Conservation (phyloP, 768 basidiomycete species). For the Boletus rex-veris region DNA sequence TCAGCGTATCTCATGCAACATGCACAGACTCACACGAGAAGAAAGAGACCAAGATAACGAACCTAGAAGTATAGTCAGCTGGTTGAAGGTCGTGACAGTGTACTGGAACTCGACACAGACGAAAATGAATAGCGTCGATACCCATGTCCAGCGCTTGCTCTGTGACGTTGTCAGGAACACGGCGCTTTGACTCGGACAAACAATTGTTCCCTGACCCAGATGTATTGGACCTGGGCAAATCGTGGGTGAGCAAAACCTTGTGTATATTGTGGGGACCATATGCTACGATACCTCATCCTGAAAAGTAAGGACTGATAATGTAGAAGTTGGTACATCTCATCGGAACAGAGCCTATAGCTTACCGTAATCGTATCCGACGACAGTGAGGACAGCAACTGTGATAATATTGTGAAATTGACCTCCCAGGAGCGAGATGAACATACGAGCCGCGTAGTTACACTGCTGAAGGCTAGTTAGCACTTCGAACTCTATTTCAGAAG, state of each 20-base stretch:
- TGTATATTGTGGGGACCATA: neutral
- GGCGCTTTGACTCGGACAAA: neutral
- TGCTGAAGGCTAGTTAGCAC: neutral
- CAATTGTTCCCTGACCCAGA: neutral
- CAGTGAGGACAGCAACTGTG: neutral
- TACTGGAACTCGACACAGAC: neutral
- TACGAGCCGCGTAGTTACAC: neutral
- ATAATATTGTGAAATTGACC: neutral
- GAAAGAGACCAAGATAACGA: conserved; percentile 5
- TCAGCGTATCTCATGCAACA: too few species aligned
- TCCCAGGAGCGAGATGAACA: neutral
- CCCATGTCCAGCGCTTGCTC: conserved; percentile 3
- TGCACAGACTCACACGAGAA: neutral
- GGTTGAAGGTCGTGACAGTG: neutral
- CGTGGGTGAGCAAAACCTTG: too few species aligned
- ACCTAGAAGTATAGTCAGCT: neutral
- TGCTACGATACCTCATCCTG: neutral
- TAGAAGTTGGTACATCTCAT: neutral
- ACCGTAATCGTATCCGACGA: neutral
- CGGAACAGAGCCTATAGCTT: neutral
- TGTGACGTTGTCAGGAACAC: neutral
- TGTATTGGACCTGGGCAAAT: neutral
- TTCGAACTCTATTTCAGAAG: neutral
- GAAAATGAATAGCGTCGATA: conserved; percentile 2
- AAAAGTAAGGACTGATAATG: neutral